Percentiles rank a stretch among this genome's conserved stretches.
phyloP scores from a whole-genome alignment of 345 rosid genomes.

The Chamaenerion angustifolium region DNA sequence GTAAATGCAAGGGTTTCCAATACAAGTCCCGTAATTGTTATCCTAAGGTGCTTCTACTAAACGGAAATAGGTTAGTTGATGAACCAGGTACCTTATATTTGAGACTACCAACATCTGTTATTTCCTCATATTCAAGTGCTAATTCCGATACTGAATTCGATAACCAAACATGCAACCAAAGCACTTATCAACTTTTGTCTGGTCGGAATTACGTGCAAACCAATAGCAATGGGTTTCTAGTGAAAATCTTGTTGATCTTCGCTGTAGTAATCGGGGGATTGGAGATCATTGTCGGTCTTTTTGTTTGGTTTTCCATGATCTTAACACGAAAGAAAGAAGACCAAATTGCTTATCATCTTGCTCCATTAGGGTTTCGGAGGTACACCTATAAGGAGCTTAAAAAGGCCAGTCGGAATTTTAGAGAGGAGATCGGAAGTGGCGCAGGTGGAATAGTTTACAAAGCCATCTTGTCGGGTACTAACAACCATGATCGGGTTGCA shows the following conservation, averaged over 20 bases:
- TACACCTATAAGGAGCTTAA: constrained; percentile 15
- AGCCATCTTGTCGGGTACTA: constrained; percentile 10
- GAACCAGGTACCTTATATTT: constrained; percentile 11
- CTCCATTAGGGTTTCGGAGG: constrained; percentile 15
- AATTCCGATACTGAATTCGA: too few species aligned
- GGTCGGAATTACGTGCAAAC: constrained; percentile 12
- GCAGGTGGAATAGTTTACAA: constrained; percentile 22
- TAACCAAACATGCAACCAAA: too few species aligned
- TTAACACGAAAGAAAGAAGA: constrained; percentile 5
- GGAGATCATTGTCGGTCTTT: constrained; percentile 13
- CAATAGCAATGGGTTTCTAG: neutral
- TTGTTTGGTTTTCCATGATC: constrained; percentile 16
- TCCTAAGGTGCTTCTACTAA: constrained; percentile 8
- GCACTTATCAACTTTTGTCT: constrained; percentile 2
- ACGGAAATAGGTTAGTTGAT: constrained; percentile 11
- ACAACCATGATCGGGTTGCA: neutral
- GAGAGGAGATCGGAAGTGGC: constrained; percentile 23
- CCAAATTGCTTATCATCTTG: constrained; percentile 1
- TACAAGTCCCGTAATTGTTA: constrained; percentile 7
- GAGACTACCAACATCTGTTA: constrained; percentile 12
- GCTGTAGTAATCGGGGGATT: constrained; percentile 14
- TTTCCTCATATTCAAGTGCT: neutral
- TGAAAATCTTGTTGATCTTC: constrained; percentile 17
- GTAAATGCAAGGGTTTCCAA: constrained; percentile 19
- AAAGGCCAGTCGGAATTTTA: constrained; percentile 19